Evolutionary conservation across 768 basidiomycete genomes (phyloP).

Genomic region (Russula dissimulans): DNA sequence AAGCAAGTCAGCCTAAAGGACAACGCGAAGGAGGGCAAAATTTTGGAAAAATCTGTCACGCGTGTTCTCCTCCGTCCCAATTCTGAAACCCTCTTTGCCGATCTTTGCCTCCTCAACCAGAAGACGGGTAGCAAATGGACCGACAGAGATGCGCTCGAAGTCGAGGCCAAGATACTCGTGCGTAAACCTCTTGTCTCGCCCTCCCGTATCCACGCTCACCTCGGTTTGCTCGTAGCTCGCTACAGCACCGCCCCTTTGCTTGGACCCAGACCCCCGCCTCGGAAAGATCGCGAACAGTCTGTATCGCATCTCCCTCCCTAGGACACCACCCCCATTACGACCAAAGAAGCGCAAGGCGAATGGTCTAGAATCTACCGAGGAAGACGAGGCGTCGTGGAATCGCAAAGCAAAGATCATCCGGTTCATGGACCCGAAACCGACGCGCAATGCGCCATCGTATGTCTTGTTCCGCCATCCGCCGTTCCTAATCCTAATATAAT

Average conservation of each 20-base stretch:
- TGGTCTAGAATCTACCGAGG: constrained; percentile 53
- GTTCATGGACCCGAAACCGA: constrained; percentile 62
- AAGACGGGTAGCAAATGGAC: constrained; percentile 51
- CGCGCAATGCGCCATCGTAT: constrained; percentile 42
- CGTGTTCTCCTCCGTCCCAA: constrained; percentile 73
- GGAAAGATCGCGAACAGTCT: constrained; percentile 69
- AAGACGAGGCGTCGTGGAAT: constrained; percentile 67
- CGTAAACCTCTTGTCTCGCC: constrained; percentile 22
- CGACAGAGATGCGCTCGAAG: constrained; percentile 60
- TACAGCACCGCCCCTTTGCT: constrained; percentile 65
- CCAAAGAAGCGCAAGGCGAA: constrained; percentile 58
- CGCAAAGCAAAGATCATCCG: constrained; percentile 67
- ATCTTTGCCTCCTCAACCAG: constrained; percentile 62
- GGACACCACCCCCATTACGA: constrained; percentile 53
- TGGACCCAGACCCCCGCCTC: constrained; percentile 72
- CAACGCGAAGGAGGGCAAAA: constrained; percentile 48
- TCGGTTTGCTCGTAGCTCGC: constrained; percentile 42
- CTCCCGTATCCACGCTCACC: background rate
- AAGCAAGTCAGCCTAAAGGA: constrained; percentile 52
- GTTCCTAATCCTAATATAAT: background rate
- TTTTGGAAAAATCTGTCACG: constrained; percentile 25
- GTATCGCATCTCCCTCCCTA: constrained; percentile 60
- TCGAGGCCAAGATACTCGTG: constrained; percentile 69
- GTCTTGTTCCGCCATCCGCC: constrained; percentile 4
- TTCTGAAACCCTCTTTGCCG: constrained; percentile 68